These are phyloP conservation scores for Monosporascus sp. DNA, from an alignment of 2,329 filamentous ascomycete genomes.

Conservation along the genomic window DNA sequence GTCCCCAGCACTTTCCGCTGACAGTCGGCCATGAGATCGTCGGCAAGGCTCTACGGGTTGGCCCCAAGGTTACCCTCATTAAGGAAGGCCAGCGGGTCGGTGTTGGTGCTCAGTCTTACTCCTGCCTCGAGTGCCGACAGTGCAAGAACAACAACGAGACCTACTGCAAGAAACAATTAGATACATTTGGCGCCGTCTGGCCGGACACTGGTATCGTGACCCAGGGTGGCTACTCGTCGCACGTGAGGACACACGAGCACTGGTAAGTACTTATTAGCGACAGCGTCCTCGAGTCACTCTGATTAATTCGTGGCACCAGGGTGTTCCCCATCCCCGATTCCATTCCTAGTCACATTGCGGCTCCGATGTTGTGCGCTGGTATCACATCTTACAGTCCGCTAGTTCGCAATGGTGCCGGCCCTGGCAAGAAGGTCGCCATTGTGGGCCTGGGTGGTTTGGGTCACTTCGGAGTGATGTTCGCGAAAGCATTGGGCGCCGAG, in stretches of 20 bases:
- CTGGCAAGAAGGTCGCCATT: slow-evolving; percentile 73
- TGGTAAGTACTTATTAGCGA: slow-evolving; percentile 35
- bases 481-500: slow-evolving; percentile 60
- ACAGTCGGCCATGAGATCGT: slow-evolving; percentile 69
- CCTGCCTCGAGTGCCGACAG: slow-evolving; percentile 58
- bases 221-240: slow-evolving; percentile 55
- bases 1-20: slow-evolving; percentile 23
- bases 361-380: slow-evolving; percentile 80
- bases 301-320: slow-evolving; percentile 27
- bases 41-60: slow-evolving; percentile 62
- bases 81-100: slow-evolving; percentile 60
- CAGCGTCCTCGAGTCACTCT: not conserved
- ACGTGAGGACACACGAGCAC: slow-evolving; percentile 72
- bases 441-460: slow-evolving; percentile 69
- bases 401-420: slow-evolving; percentile 67
- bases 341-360: slow-evolving; percentile 56
- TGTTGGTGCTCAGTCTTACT: slow-evolving; percentile 62
- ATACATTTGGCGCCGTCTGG: slow-evolving; percentile 55
- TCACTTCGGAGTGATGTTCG: slow-evolving; percentile 65
- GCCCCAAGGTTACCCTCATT: slow-evolving; percentile 56
- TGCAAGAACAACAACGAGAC: slow-evolving; percentile 64
- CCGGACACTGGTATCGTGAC: slow-evolving; percentile 57
- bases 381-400: slow-evolving; percentile 76
- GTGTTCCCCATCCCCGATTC: slow-evolving; percentile 71
- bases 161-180: slow-evolving; percentile 56